Evolutionary conservation across 495 filamentous ascomycete genomes (phyloP).

Genomic region (Usnea hakonensis): DNA sequence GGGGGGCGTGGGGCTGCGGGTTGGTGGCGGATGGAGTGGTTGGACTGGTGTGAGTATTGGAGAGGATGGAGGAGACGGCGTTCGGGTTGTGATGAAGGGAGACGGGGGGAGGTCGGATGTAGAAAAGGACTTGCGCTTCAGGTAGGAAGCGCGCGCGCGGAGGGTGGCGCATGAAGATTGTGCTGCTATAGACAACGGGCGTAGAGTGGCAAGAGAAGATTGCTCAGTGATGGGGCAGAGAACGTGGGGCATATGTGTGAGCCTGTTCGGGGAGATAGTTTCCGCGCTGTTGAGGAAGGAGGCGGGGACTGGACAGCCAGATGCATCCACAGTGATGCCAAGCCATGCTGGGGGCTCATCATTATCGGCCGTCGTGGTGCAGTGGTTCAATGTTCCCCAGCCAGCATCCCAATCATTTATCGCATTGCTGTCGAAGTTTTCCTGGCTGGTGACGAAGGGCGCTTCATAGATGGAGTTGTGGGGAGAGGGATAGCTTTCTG

Average conservation of each 20-base stretch:
- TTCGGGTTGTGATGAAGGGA: constrained; percentile 19
- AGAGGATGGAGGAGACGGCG: constrained; percentile 21
- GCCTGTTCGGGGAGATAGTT: not conserved
- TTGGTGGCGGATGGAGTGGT: constrained; percentile 37
- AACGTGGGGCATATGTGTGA: constrained; percentile 13
- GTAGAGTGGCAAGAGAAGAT: constrained; percentile 18
- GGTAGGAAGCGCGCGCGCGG: constrained; percentile 15
- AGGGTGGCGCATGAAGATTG: constrained; percentile 11
- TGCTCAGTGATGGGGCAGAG: constrained; percentile 21
- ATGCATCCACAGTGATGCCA: constrained; percentile 12
- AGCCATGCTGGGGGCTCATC: constrained; percentile 12
- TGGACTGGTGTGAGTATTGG: constrained; percentile 29
- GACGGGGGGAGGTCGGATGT: constrained; percentile 16
- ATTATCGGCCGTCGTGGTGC: not conserved
- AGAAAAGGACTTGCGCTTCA: constrained; percentile 18
- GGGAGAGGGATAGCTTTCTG: constrained; percentile 32
- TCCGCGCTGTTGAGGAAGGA: constrained; percentile 11
- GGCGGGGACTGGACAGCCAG: constrained; percentile 14
- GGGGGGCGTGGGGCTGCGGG: constrained; percentile 39
- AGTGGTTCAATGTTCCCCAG: not conserved
- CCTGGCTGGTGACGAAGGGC: constrained; percentile 12
- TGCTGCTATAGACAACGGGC: constrained; percentile 8
- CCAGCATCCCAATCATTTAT: not conserved
- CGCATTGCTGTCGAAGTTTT: not conserved
- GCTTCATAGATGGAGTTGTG: constrained; percentile 42